Evolutionary conservation across 176 grass and related monocot genomes (phyloP).

Genomic region (Chrysopogon serrulatus): DNA sequence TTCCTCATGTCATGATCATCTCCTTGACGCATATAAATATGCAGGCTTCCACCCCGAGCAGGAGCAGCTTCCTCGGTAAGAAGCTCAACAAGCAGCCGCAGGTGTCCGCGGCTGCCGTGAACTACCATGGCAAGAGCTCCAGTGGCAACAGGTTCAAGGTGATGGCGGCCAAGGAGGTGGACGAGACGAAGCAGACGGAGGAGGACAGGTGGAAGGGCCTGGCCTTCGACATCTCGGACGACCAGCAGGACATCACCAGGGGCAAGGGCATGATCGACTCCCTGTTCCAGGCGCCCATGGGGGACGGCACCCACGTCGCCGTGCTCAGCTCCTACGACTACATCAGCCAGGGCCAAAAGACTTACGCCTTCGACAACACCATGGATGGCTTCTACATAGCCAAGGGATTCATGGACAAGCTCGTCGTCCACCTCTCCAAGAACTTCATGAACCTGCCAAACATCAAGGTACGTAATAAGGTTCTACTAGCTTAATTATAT

Average conservation of each 20-base stretch:
- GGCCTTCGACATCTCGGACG: slow-evolving; percentile 61
- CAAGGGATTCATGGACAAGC: slow-evolving; percentile 92
- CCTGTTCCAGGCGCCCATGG: slow-evolving; percentile 82
- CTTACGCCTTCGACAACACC: slow-evolving; percentile 61
- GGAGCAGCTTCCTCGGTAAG: slow-evolving; percentile 31
- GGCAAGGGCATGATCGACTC: slow-evolving; percentile 77
- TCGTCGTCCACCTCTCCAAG: slow-evolving; percentile 89
- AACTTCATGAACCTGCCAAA: slow-evolving; percentile 97
- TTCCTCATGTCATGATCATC: not conserved
- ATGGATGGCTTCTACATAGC: slow-evolving; percentile 80
- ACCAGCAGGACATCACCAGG: slow-evolving; percentile 95
- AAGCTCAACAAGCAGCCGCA: slow-evolving; percentile 44
- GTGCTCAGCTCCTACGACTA: slow-evolving; percentile 94
- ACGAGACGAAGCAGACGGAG: slow-evolving; percentile 55
- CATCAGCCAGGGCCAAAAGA: slow-evolving; percentile 66
- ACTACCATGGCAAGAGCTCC: slow-evolving; percentile 37
- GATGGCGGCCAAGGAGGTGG: slow-evolving; percentile 49
- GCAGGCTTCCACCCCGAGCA: slow-evolving; percentile 37
- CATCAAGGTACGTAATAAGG: too few species aligned
- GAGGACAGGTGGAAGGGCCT: slow-evolving; percentile 58
- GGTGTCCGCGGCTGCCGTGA: slow-evolving; percentile 32
- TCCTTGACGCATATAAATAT: not conserved
- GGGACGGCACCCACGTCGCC: slow-evolving; percentile 79
- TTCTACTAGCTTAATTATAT: too few species aligned
- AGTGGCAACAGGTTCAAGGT: slow-evolving; percentile 40